These are phyloP conservation scores for Irpex sp. DNA, from an alignment of 1,284 basidiomycete genomes.

Conservation along the genomic window DNA sequence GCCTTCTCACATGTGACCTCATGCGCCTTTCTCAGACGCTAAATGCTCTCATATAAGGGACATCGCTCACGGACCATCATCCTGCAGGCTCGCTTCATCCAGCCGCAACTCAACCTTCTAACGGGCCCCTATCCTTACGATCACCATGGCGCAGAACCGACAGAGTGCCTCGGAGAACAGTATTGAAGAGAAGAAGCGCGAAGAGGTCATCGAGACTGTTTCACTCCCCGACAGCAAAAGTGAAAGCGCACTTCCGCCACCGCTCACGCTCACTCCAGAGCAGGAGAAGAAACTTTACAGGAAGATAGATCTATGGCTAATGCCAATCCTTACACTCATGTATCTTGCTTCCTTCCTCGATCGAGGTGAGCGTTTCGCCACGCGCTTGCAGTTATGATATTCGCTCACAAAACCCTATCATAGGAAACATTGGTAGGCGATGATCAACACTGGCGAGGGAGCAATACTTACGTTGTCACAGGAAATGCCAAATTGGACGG, in stretches of 20 bases:
- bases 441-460: not conserved
- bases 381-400: not conserved
- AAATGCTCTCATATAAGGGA: not conserved
- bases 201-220: not conserved
- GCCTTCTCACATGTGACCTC: not conserved
- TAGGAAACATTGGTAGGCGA: conserved; percentile 16
- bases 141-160: not conserved
- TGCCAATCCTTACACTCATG: conserved; percentile 65
- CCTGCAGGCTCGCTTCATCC: not conserved
- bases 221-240: not conserved
- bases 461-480: conserved; percentile 18
- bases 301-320: conserved; percentile 60
- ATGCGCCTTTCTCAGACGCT: not conserved
- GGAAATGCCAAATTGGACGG: conserved; percentile 69
- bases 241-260: conserved; percentile 33
- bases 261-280: conserved; percentile 44
- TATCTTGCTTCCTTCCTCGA: conserved; percentile 67
- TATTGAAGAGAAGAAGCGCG: not conserved
- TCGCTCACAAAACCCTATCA: not conserved
- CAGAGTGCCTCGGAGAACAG: not conserved
- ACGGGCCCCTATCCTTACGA: not conserved
- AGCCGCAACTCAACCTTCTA: not conserved
- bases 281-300: conserved; percentile 59
- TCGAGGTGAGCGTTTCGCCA: conserved; percentile 36
- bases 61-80: not conserved